Percentiles rank a stretch among this genome's conserved stretches.
Conservation (phyloP, 129 eudicot genomes). For the Tanacetum coccineum region DNA sequence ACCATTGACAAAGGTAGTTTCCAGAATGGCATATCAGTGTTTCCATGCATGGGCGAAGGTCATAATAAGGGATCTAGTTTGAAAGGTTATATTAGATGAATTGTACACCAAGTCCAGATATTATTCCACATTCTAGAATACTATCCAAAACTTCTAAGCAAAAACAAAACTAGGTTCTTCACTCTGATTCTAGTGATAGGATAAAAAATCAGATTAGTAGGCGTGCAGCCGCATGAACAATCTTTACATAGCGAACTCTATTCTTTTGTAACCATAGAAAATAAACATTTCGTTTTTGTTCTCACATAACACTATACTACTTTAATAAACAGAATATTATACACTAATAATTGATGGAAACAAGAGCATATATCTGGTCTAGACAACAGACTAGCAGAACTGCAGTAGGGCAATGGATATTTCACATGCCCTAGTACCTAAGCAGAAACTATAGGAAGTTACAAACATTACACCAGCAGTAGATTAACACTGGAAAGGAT, state of each 20-base stretch:
- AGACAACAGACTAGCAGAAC: too few species aligned
- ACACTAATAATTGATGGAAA: slow-evolving; percentile 2
- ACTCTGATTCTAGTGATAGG: background rate
- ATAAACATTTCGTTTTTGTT: slow-evolving; percentile 4
- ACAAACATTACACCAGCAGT: background rate
- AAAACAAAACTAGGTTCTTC: slow-evolving; percentile 1
- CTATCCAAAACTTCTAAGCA: background rate
- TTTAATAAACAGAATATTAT: background rate
- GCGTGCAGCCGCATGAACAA: background rate
- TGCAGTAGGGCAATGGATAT: too few species aligned
- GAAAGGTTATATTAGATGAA: background rate
- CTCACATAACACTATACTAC: background rate
- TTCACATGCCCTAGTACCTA: too few species aligned
- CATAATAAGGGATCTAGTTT: slow-evolving; percentile 13
- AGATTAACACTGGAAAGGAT: slow-evolving; percentile 5
- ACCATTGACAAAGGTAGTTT: slow-evolving; percentile 5
- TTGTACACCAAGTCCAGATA: background rate
- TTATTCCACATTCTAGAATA: background rate
- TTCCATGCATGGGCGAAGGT: background rate
- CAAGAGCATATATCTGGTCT: background rate
- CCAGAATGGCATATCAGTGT: background rate
- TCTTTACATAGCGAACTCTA: background rate
- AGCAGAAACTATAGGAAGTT: too few species aligned
- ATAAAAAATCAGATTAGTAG: background rate
- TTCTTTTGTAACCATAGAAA: background rate